Conservation (phyloP, 257 asterid genomes). For the Plantago elongata region DNA sequence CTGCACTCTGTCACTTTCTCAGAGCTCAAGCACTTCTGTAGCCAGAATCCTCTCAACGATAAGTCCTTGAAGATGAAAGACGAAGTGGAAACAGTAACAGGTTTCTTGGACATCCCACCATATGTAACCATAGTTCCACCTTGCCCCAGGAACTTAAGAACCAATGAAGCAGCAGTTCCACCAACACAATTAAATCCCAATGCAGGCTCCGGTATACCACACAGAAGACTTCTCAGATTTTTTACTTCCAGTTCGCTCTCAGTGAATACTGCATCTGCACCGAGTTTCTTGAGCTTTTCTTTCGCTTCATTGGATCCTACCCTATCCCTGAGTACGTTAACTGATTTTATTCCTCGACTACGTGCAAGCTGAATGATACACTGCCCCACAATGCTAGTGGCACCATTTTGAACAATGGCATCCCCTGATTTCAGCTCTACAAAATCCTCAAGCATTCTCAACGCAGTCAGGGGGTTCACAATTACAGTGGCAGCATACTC, state of each 20-base stretch:
- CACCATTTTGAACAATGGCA: slow-evolving; percentile 90
- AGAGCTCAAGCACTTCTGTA: slow-evolving; percentile 76
- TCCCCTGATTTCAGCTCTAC: slow-evolving; percentile 76
- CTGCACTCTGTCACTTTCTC: slow-evolving; percentile 64
- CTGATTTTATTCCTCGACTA: slow-evolving; percentile 60
- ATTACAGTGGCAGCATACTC: slow-evolving; percentile 88
- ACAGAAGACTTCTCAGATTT: slow-evolving; percentile 73
- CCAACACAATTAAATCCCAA: slow-evolving; percentile 95
- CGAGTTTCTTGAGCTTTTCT: slow-evolving; percentile 72
- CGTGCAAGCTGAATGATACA: slow-evolving; percentile 92
- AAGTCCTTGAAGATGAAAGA: slow-evolving; percentile 81
- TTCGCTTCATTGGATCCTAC: slow-evolving; percentile 80
- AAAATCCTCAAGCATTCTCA: slow-evolving; percentile 93
- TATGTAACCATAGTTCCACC: slow-evolving; percentile 98
- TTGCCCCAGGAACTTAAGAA: slow-evolving; percentile 81
- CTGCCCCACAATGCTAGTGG: slow-evolving; percentile 97
- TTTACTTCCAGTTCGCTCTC: slow-evolving; percentile 80
- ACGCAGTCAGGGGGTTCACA: slow-evolving; percentile 88
- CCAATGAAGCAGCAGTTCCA: slow-evolving; percentile 85
- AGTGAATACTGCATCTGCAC: slow-evolving; percentile 81
- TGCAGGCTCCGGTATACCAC: slow-evolving; percentile 69
- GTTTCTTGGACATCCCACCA: slow-evolving; percentile 98
- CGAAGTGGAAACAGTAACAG: slow-evolving; percentile 75
- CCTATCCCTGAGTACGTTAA: slow-evolving; percentile 90
- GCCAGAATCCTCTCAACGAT: slow-evolving; percentile 92